These are phyloP conservation scores for Penicillium sp. DNA, from an alignment of 2,329 filamentous ascomycete species.

Conservation along the genomic window DNA sequence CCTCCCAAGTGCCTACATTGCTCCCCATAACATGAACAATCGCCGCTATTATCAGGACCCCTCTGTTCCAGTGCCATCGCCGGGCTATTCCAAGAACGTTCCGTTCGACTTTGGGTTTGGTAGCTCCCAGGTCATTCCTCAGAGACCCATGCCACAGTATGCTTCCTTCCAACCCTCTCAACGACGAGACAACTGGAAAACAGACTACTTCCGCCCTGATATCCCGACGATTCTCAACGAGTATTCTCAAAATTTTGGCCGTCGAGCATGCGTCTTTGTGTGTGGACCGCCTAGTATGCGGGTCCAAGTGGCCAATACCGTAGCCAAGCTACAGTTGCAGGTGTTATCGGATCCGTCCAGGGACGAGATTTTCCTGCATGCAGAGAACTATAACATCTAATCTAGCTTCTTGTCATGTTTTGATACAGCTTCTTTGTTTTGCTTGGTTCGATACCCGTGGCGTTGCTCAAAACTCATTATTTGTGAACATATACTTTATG, in stretches of 20 bases:
- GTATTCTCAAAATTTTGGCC: constrained; percentile 76
- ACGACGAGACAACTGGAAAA: constrained; percentile 73
- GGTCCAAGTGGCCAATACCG: constrained; percentile 79
- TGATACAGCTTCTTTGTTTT: constrained; percentile 1
- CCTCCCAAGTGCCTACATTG: constrained; percentile 58
- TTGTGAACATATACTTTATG: constrained; percentile 5
- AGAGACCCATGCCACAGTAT: constrained; percentile 77
- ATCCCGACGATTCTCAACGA: constrained; percentile 82
- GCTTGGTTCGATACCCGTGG: constrained; percentile 19
- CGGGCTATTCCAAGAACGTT: constrained; percentile 8
- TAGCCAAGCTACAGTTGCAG: constrained; percentile 75
- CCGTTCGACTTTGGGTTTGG: constrained; percentile 78
- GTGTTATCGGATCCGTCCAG: constrained; percentile 75
- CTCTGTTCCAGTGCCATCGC: not conserved
- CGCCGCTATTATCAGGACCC: constrained; percentile 20
- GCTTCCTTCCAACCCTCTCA: constrained; percentile 63
- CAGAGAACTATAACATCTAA: constrained; percentile 89
- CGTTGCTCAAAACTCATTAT: constrained; percentile 5
- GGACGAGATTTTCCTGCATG: constrained; percentile 91
- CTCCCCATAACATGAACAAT: constrained; percentile 19
- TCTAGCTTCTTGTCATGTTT: too few species aligned
- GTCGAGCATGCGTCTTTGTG: constrained; percentile 84
- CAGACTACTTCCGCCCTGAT: constrained; percentile 88
- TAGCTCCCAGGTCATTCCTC: constrained; percentile 78
- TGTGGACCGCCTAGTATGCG: constrained; percentile 87